These are phyloP conservation scores for Coemansia furcata DNA, from an alignment of 192 early-diverging fungal species.

Conservation along the genomic window DNA sequence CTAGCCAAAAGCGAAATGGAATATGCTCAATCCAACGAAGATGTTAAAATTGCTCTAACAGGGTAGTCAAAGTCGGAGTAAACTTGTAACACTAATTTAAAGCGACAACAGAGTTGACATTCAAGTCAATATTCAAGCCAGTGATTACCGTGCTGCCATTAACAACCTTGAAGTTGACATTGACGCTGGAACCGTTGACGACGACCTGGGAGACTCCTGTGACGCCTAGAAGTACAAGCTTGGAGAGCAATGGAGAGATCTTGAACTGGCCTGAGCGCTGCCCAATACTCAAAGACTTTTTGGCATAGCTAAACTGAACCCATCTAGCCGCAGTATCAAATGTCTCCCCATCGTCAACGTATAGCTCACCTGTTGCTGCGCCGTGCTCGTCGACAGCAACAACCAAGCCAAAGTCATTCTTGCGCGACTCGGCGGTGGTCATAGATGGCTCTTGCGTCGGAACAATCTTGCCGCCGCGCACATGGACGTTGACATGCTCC, in stretches of 20 bases:
- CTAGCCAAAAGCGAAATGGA: constrained; percentile 13
- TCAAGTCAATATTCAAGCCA: constrained; percentile 20
- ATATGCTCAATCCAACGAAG: not conserved
- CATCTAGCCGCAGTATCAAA: constrained; percentile 24
- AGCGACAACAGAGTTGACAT: not conserved
- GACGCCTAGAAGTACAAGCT: constrained; percentile 27
- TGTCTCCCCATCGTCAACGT: constrained; percentile 65
- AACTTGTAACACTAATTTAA: constrained; percentile 3
- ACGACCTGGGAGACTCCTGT: not conserved
- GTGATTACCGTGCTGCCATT: constrained; percentile 15
- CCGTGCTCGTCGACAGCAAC: constrained; percentile 55
- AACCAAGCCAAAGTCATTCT: constrained; percentile 50
- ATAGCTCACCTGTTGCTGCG: constrained; percentile 54
- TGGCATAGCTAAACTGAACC: constrained; percentile 16
- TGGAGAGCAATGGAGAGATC: constrained; percentile 7
- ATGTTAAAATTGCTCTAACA: not conserved
- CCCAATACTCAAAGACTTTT: constrained; percentile 2
- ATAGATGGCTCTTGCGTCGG: constrained; percentile 53
- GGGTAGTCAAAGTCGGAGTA: not conserved
- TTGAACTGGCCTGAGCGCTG: constrained; percentile 9
- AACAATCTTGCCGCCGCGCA: constrained; percentile 61
- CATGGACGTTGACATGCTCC: constrained; percentile 60
- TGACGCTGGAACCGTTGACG: constrained; percentile 9
- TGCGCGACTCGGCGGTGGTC: constrained; percentile 51
- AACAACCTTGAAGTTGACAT: not conserved